Percentiles rank a stretch among this genome's conserved stretches.
phyloP scores from a whole-genome alignment of 495 filamentous ascomycete species.

The Penicillium cataractarum region DNA sequence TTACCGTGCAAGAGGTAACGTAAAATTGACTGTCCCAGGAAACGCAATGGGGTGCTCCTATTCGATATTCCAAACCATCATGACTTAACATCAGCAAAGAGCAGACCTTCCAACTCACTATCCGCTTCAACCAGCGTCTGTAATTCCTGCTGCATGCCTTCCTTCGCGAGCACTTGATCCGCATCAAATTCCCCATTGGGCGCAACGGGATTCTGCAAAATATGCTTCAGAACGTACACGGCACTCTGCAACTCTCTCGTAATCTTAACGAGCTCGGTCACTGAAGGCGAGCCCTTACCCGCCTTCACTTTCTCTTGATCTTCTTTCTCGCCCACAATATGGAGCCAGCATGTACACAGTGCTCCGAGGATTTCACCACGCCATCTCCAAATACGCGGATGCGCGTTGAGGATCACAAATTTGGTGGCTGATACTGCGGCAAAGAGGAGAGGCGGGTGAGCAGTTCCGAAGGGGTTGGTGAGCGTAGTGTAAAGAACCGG shows the following conservation, averaged over 20 bases:
- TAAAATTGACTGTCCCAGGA: background rate
- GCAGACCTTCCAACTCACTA: slow-evolving; percentile 34
- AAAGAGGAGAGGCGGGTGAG: slow-evolving; percentile 56
- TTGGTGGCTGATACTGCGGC: slow-evolving; percentile 58
- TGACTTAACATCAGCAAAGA: slow-evolving; percentile 23
- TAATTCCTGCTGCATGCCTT: slow-evolving; percentile 37
- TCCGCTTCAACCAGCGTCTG: slow-evolving; percentile 42
- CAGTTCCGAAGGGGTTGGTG: slow-evolving; percentile 68
- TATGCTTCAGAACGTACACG: slow-evolving; percentile 42
- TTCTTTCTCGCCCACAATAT: slow-evolving; percentile 50
- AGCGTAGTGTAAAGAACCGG: slow-evolving; percentile 69
- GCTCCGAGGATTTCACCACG: slow-evolving; percentile 70
- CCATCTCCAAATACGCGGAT: slow-evolving; percentile 69
- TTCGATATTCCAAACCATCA: slow-evolving; percentile 10
- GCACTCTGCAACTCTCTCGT: slow-evolving; percentile 51
- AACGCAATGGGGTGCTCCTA: background rate
- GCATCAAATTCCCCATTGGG: slow-evolving; percentile 15
- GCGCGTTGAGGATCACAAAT: slow-evolving; percentile 65
- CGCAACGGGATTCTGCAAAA: slow-evolving; percentile 33
- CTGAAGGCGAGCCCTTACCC: background rate
- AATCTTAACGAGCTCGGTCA: slow-evolving; percentile 33
- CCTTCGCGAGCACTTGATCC: slow-evolving; percentile 29
- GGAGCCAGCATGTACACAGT: slow-evolving; percentile 68
- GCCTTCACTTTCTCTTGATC: slow-evolving; percentile 18
- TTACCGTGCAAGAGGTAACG: background rate